Evolutionary conservation across 768 basidiomycete genomes (phyloP), one percentile per base, ranked within the genome.

Genomic region (Rhizopogon vulgaris): DNA sequence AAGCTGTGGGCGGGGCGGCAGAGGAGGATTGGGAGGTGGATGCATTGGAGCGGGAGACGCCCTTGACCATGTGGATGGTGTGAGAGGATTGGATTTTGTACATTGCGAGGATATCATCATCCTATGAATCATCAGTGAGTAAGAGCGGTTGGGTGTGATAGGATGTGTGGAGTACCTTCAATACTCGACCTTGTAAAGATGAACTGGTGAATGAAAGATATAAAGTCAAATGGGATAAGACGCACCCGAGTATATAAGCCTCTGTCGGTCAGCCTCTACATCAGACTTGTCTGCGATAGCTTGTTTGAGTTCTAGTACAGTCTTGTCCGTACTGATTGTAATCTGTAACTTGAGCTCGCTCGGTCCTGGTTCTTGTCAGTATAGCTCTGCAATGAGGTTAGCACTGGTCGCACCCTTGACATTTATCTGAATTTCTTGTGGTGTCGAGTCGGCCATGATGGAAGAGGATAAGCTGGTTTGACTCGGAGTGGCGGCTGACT

Each of bases 61-160:
- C 89, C 66, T 94, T 95, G 60, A 94, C 94, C 89, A 93, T 92
- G 66, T 93, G 93, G 38, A 94, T 83, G 0, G 92, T 94, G 65
- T 96, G 90, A 3, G 80, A 77, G 1, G 86, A 80, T 62, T 90
- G 88, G 53, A 96, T 93, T 76, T 96, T 95, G 79, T 96, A 96
- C 7, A 76, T 74, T 1, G 87, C 83, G 9, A 96, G 73, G 11
- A 67, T 62, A 60, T 97, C 93, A 46, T 95, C 92, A 58, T 92
- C 90, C 85, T 92, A 60, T 47, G 38, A 8, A 38, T 11, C 28
- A 25, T 39, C 49, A 55, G 38, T 62, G 55, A 18, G 41, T n/a
- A 47, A 49, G 41, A 53, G 43, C 2, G 17, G 38, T 15, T 15
- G 7, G 15, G 8, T 42, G 43, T 6, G 36, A 53, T 27, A 18